Conservation (phyloP, 108 stramenopile species). For the Chaetoceros tenuissimus region DNA sequence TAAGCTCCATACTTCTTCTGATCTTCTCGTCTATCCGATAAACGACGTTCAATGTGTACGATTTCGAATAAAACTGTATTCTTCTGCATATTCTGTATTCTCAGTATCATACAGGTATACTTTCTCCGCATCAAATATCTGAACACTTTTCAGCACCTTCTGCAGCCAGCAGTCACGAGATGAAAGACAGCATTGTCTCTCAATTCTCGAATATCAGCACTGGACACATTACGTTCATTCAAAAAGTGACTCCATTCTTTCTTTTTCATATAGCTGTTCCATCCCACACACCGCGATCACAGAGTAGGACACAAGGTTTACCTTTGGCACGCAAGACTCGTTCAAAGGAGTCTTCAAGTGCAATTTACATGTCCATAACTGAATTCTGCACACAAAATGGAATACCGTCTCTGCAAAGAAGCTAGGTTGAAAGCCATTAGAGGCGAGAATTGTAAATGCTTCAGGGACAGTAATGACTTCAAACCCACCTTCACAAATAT, state of each 20-base stretch:
- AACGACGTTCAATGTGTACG: conserved; percentile 42
- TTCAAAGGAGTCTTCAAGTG: conserved; percentile 85
- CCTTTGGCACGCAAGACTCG: conserved; percentile 63
- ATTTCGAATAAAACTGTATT: conserved; percentile 73
- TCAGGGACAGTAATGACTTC: conserved; percentile 89
- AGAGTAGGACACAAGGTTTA: conserved; percentile 79
- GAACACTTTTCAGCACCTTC: conserved; percentile 71
- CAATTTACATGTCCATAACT: conserved; percentile 76
- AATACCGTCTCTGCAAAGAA: conserved; percentile 70
- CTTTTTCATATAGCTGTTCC: conserved; percentile 71
- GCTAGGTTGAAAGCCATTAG: conserved; percentile 74
- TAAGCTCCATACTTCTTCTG: conserved; percentile 40
- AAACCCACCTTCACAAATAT: conserved; percentile 74
- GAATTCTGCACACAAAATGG: conserved; percentile 68
- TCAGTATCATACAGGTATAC: conserved; percentile 21
- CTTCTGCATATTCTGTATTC: conserved; percentile 17
- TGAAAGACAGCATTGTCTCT: conserved; percentile 94
- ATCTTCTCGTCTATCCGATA: conserved; percentile 24
- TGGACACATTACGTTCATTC: conserved; percentile 31
- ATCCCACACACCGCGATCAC: conserved; percentile 94
- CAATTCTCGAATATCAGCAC: conserved; percentile 63
- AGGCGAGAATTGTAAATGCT: conserved; percentile 77
- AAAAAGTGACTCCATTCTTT: conserved; percentile 58
- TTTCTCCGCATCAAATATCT: conserved; percentile 77
- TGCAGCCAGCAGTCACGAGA: conserved; percentile 90